Base-by-base conservation (phyloP, 306 rosid genomes). In the Acmispon strigosus region DNA sequence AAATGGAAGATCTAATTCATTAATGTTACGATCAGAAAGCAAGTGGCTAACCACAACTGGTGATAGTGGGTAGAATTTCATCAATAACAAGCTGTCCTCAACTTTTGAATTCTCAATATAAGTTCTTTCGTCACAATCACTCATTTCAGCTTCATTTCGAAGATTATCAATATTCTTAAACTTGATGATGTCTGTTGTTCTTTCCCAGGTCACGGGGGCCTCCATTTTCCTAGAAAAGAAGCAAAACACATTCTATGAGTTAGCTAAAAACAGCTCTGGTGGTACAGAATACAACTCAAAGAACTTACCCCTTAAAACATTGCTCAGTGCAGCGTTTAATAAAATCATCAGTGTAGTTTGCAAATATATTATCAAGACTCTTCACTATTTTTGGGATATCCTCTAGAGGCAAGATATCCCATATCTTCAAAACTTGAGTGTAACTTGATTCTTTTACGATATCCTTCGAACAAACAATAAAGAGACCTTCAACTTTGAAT, bases 61-160 rank as follows among this genome's bases (percentile, higher is more conserved):
- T 47, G 92, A 85, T 18, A 90, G 52, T 62, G 84, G 36, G 55
- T 87, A 90, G 78, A 87, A 90, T 56, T 90, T 90, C 96, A 90
- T 82, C 74, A 90, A 77, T 62, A 89, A 49, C 52, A 89, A 54
- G 57, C 96, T 89, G 69, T 89, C 89, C 24, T 85, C 89, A 49
- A 90, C 92, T 74, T 78, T 86, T n/a, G 92, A 82, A 63, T 87
- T 87, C 85, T 87, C 96, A 34, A 84, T 83, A 62, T 83, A 90
- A 55, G 69, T 80, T 82, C 86, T 76, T 41, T 88, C 76, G 78
- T 84, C 86, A 45, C 36, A 52, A 29, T 43, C 44, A 70, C 51
- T 76, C 8, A 67, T 67, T 60, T 73, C 80, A 5, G 57, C 54
- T 37, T 34, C 72, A 57, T 47, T 29, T 20, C 77, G 83, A 67